phyloP scores from a whole-genome alignment of 2,329 filamentous ascomycete genomes.

The Colletotrichum aenigma region DNA sequence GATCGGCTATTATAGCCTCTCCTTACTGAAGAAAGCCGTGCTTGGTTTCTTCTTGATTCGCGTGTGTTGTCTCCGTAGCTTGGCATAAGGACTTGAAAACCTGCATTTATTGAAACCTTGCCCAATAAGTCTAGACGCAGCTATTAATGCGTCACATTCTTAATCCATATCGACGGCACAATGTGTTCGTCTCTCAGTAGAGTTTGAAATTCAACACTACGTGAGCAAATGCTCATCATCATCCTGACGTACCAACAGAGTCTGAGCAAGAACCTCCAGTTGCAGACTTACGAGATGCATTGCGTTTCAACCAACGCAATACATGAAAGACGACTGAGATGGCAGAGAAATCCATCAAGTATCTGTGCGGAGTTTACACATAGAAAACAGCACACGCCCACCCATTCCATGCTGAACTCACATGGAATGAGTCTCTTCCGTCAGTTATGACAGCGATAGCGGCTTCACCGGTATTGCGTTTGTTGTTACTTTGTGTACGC shows the following conservation, averaged over 20 bases:
- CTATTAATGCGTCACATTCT: no score
- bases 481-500: not conserved
- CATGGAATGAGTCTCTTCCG: no score
- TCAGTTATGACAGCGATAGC: not conserved
- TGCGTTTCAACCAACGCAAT: not conserved
- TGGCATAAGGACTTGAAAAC: not conserved
- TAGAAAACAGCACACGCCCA: not conserved
- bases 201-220: no score
- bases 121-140: no score
- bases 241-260: not conserved
- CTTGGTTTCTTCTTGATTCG: not conserved
- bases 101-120: no score
- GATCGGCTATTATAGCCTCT: not conserved
- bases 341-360: not conserved
- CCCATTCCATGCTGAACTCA: not conserved
- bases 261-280: fast-evolving
- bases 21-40: not conserved
- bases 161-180: no score
- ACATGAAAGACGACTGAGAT: not conserved
- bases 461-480: not conserved
- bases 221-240: no score
- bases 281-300: not conserved
- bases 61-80: not conserved
- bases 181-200: no score
- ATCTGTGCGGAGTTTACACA: no score